These are phyloP conservation scores for Chalciporus sp. DNA, from an alignment of 1,284 basidiomycete species.

Conservation along the genomic window DNA sequence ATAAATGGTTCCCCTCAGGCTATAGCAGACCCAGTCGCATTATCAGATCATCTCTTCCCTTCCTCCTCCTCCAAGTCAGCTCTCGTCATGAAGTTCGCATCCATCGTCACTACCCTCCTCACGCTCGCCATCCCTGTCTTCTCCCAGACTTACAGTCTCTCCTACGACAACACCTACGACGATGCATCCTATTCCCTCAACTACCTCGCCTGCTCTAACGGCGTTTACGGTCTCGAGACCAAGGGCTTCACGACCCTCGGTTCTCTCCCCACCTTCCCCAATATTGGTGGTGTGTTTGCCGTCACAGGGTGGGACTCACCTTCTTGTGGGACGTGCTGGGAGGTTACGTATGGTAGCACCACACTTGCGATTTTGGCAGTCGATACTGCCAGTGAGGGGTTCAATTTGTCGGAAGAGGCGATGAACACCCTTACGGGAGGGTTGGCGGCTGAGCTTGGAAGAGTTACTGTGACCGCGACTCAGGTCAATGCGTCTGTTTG, in stretches of 20 bases:
- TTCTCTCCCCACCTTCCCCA: constrained; percentile 51
- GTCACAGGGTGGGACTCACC: constrained; percentile 37
- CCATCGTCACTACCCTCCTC: constrained; percentile 16
- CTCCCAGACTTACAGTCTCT: constrained; percentile 18
- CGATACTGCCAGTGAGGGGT: constrained; percentile 34
- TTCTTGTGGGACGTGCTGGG: constrained; percentile 39
- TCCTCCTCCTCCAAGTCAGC: not conserved
- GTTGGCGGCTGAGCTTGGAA: constrained; percentile 30
- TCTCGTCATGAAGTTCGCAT: constrained; percentile 25
- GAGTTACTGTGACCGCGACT: constrained; percentile 19
- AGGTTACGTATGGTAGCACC: constrained; percentile 27
- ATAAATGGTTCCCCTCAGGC: constrained; percentile 13
- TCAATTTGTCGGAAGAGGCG: constrained; percentile 39
- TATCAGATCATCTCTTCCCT: not conserved
- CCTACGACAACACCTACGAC: constrained; percentile 45
- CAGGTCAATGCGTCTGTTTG: constrained; percentile 30
- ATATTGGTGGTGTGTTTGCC: constrained; percentile 48
- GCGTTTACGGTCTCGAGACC: constrained; percentile 41
- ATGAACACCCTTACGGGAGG: constrained; percentile 38
- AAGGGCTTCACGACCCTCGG: constrained; percentile 49
- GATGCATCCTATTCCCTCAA: constrained; percentile 33
- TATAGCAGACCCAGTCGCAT: not conserved
- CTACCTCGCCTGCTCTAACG: constrained; percentile 52
- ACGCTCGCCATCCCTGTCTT: constrained; percentile 17
- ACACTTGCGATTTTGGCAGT: constrained; percentile 35